Conservation (phyloP, 2,329 filamentous ascomycete species). For the Xylaria hypoxylon region DNA sequence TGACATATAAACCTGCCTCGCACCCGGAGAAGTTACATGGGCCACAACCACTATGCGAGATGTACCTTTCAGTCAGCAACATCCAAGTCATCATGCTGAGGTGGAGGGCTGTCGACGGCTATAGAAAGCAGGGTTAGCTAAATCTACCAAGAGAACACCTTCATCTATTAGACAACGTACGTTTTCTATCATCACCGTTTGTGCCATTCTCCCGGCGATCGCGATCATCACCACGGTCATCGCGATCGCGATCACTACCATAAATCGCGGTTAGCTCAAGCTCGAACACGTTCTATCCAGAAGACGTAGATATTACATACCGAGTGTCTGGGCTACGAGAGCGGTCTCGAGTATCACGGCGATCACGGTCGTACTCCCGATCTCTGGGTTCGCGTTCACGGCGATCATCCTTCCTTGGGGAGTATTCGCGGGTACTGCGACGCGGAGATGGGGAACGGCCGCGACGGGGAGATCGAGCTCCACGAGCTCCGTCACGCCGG, state of each 20-base stretch:
- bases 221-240: slow-evolving; percentile 77
- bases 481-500: slow-evolving; percentile 63
- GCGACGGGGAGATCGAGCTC: slow-evolving; percentile 72
- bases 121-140: slow-evolving; percentile 37
- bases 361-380: slow-evolving; percentile 65
- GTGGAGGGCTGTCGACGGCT: slow-evolving; percentile 81
- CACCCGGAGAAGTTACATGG: slow-evolving; percentile 20
- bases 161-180: slow-evolving; percentile 59
- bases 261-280: slow-evolving; percentile 21
- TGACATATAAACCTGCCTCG: slow-evolving; percentile 28
- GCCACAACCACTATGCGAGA: slow-evolving; percentile 36
- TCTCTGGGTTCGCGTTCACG: slow-evolving; percentile 80
- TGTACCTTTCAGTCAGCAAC: slow-evolving; percentile 77
- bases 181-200: slow-evolving; percentile 91
- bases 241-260: slow-evolving; percentile 65
- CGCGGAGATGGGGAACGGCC: slow-evolving; percentile 83
- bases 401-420: slow-evolving; percentile 88
- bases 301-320: slow-evolving; percentile 39
- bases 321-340: slow-evolving; percentile 74
- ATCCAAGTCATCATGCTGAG: slow-evolving; percentile 93
- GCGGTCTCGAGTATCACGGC: slow-evolving; percentile 69
- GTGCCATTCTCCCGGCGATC: slow-evolving; percentile 80
- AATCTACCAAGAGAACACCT: slow-evolving; percentile 10
- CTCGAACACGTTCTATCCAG: slow-evolving; percentile 1
- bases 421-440: slow-evolving; percentile 81